These are phyloP conservation scores for Candida sanyiensis DNA, from an alignment of 805 yeast species.

Conservation along the genomic window DNA sequence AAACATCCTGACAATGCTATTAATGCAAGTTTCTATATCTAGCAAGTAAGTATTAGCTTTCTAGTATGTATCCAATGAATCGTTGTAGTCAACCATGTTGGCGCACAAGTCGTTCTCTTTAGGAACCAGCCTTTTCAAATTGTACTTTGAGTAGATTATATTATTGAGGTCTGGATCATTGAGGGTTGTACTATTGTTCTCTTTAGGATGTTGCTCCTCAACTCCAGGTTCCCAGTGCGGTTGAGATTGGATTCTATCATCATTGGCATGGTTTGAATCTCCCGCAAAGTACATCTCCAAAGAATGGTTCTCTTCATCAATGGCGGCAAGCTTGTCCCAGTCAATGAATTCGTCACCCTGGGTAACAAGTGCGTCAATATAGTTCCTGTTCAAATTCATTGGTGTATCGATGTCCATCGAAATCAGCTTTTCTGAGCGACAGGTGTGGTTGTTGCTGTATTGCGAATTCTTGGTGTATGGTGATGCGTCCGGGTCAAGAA, in stretches of 20 bases:
- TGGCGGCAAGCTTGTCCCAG: constrained; percentile 5
- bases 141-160: constrained; percentile 14
- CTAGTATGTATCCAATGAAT: constrained; percentile 10
- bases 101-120: constrained; percentile 2
- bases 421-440: too few species aligned
- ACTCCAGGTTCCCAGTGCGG: constrained; percentile 1
- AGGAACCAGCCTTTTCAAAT: constrained; percentile 10
- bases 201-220: not conserved
- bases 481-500: not conserved
- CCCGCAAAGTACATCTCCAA: too few species aligned
- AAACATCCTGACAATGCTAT: too few species aligned
- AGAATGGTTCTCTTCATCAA: too few species aligned
- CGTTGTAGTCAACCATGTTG: constrained; percentile 8
- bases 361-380: not conserved
- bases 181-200: not conserved
- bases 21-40: too few species aligned
- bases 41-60: too few species aligned
- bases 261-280: not conserved
- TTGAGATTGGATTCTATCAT: not conserved
- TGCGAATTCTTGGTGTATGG: not conserved
- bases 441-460: not conserved
- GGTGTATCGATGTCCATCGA: not conserved
- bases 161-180: constrained; percentile 8
- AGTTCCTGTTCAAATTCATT: not conserved
- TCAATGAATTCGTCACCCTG: constrained; percentile 5